These are phyloP conservation scores for Synchytrium microbalum DNA, from an alignment of 371 early-diverging fungal species.

Conservation along the genomic window DNA sequence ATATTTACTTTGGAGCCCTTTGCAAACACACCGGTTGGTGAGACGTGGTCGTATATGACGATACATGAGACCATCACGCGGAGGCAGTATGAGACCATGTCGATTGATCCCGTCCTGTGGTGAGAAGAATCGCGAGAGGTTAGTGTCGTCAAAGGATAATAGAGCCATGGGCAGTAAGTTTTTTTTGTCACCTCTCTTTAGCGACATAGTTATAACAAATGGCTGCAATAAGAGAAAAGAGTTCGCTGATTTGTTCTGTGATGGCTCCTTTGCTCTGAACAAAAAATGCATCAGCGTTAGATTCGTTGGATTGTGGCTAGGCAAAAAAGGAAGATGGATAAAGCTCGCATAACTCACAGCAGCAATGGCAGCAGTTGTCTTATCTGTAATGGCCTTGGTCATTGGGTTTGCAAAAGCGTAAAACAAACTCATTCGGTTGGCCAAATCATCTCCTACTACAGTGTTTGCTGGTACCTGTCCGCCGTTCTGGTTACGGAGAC, in stretches of 20 bases:
- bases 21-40: slow-evolving; percentile 67
- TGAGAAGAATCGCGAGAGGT: too few relatives aligned
- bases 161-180: too few relatives aligned
- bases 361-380: slow-evolving; percentile 47
- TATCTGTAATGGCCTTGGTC: slow-evolving; percentile 74
- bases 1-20: slow-evolving; percentile 72
- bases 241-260: slow-evolving; percentile 43
- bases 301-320: slow-evolving; percentile 7
- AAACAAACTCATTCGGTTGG: slow-evolving; percentile 88
- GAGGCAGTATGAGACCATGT: slow-evolving; percentile 46
- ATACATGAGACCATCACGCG: slow-evolving; percentile 82
- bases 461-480: slow-evolving; percentile 28
- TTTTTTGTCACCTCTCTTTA: slow-evolving; percentile 50
- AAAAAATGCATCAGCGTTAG: slow-evolving; percentile 1
- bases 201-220: slow-evolving; percentile 61
- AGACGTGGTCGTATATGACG: slow-evolving; percentile 83
- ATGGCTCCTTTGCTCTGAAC: slow-evolving; percentile 11
- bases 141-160: too few relatives aligned
- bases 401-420: slow-evolving; percentile 91
- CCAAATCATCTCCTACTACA: slow-evolving; percentile 76
- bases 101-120: slow-evolving; percentile 3
- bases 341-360: slow-evolving; percentile 8
- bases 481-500: slow-evolving; percentile 50
- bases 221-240: slow-evolving; percentile 57
- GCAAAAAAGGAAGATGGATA: neutral